Conservation (phyloP, 306 rosid genomes). For the Amphicarpaea edgeworthii region DNA sequence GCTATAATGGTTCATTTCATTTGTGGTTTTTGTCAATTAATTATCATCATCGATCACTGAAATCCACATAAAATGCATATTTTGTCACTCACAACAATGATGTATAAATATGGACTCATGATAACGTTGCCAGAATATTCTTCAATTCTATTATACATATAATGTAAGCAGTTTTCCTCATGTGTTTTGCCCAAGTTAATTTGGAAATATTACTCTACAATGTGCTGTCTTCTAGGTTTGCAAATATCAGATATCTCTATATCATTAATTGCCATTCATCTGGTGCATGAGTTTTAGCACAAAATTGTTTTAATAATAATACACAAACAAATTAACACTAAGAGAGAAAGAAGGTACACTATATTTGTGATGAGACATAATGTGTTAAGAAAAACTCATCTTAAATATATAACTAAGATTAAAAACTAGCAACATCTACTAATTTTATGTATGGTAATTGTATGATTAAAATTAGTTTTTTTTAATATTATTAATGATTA, state of each 20-base stretch:
- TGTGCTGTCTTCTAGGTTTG: conserved; percentile 4
- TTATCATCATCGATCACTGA: conserved; percentile 28
- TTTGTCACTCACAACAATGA: conserved; percentile 33
- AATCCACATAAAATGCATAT: conserved; percentile 39
- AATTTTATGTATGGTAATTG: not conserved
- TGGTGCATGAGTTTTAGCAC: conserved; percentile 17
- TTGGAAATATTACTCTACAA: conserved; percentile 7
- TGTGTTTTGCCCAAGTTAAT: not conserved
- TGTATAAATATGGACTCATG: conserved; percentile 29
- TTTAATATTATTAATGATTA: not conserved
- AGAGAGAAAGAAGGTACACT: not conserved
- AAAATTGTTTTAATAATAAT: not conserved
- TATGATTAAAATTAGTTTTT: not conserved
- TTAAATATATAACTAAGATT: not conserved
- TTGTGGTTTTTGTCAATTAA: conserved; percentile 25
- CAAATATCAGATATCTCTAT: not conserved
- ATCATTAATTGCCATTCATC: not conserved
- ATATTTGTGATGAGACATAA: not conserved
- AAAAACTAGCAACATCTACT: not conserved
- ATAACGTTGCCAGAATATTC: conserved; percentile 26
- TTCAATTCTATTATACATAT: conserved; percentile 38
- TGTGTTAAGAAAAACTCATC: not conserved
- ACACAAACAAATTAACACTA: too few species aligned
- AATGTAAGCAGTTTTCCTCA: conserved; percentile 33
- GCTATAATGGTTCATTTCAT: conserved; percentile 33